phyloP scores from a whole-genome alignment of 169 alveolate genomes.

The Plasmodium yoelii region DNA sequence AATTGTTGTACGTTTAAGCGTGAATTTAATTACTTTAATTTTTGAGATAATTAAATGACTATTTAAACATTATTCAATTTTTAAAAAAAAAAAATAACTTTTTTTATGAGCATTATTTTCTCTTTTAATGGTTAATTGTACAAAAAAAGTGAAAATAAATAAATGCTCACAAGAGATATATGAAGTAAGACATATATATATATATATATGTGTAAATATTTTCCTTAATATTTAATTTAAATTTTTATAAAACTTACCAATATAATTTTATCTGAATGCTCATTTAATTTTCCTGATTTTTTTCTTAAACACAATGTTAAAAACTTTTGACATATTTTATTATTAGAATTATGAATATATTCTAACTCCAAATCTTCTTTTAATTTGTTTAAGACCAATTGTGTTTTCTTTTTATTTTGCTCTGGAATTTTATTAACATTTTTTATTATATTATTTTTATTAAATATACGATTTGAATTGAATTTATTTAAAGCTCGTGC shows the following conservation, averaged over 20 bases:
- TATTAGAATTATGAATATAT: conserved; percentile 60
- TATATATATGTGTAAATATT: too few relatives aligned
- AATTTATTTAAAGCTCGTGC: conserved; percentile 60
- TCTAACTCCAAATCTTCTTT: conserved; percentile 66
- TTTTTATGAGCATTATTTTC: conserved; percentile 35
- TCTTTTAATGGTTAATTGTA: neutral
- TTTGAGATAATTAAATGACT: conserved; percentile 60
- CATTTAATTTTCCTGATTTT: conserved; percentile 26
- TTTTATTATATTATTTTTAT: conserved; percentile 12
- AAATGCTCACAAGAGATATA: neutral
- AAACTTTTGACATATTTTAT: conserved; percentile 68
- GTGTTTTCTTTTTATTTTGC: conserved; percentile 7
- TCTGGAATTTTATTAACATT: neutral
- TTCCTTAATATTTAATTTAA: too few relatives aligned
- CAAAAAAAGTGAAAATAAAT: too few relatives aligned
- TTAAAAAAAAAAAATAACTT: neutral
- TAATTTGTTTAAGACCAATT: conserved; percentile 10
- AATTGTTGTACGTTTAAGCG: conserved; percentile 65
- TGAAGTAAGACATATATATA: neutral
- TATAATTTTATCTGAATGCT: conserved; percentile 58
- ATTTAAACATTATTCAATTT: conserved; percentile 31
- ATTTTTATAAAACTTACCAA: conserved; percentile 17
- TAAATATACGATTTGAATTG: conserved; percentile 24
- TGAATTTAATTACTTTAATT: conserved; percentile 54
- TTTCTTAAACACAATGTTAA: conserved; percentile 38